Percentiles rank a stretch among this genome's conserved stretches.
Conservation (phyloP, 2,329 filamentous ascomycete species). For the Fonsecaea erecta region DNA sequence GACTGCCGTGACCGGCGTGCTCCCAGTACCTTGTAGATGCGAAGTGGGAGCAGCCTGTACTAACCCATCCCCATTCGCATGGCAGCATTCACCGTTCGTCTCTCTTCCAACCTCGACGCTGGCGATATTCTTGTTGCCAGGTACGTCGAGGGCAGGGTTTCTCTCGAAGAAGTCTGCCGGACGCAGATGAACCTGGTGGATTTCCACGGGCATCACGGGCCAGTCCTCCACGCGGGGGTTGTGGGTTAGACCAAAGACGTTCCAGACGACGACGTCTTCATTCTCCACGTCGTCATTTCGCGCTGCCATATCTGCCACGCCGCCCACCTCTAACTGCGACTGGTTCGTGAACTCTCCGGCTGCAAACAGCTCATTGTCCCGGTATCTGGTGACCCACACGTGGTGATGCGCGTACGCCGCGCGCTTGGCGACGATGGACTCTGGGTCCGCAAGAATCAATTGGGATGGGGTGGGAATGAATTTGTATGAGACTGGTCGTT, state of each 20-base stretch:
- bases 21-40: slow-evolving; percentile 28
- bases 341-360: slow-evolving; percentile 56
- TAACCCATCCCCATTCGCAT: slow-evolving; percentile 15
- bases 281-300: slow-evolving; percentile 50
- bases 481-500: slow-evolving; percentile 54
- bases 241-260: slow-evolving; percentile 56
- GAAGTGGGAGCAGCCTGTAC: slow-evolving; percentile 24
- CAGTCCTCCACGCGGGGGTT: slow-evolving; percentile 58
- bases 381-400: slow-evolving; percentile 57
- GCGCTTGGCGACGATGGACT: slow-evolving; percentile 50
- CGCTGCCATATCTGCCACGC: slow-evolving; percentile 50
- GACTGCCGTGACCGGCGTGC: slow-evolving; percentile 21
- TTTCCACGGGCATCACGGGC: slow-evolving; percentile 56
- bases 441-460: slow-evolving; percentile 53
- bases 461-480: slow-evolving; percentile 54
- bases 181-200: slow-evolving; percentile 52
- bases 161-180: slow-evolving; percentile 59
- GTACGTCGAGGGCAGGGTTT: slow-evolving; percentile 60
- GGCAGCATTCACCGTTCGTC: slow-evolving; percentile 25
- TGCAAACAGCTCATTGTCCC: slow-evolving; percentile 56
- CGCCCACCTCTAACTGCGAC: slow-evolving; percentile 49
- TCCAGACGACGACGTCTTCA: slow-evolving; percentile 56
- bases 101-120: slow-evolving; percentile 36
- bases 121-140: slow-evolving; percentile 44
- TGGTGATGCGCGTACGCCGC: slow-evolving; percentile 56